phyloP scores from a whole-genome alignment of 257 asterid species.

The Phtheirospermum japonicum region DNA sequence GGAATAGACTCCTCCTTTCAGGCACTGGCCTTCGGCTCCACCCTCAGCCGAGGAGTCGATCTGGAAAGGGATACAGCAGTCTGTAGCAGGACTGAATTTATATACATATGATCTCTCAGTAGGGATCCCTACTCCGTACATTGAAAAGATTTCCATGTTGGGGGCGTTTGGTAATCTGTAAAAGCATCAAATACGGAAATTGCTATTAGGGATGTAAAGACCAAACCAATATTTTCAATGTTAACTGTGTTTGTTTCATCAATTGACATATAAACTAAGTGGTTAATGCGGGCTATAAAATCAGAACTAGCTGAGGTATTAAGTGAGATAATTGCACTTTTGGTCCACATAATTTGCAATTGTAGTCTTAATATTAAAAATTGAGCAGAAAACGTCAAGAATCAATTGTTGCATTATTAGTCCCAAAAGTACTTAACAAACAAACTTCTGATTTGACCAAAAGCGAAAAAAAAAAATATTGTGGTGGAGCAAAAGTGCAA shows the following conservation, averaged over 20 bases:
- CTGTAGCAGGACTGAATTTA: conserved; percentile 55
- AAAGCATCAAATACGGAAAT: conserved; percentile 22
- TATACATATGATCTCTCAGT: conserved; percentile 86
- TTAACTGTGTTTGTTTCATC: background rate
- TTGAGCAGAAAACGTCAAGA: too few relatives aligned
- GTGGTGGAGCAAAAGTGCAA: too few relatives aligned
- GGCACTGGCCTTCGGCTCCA: conserved; percentile 47
- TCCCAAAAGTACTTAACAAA: too few relatives aligned
- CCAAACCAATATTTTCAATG: background rate
- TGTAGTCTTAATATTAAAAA: too few relatives aligned
- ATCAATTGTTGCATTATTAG: too few relatives aligned
- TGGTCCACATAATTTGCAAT: too few relatives aligned
- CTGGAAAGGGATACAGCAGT: conserved; percentile 73
- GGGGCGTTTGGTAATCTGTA: conserved; percentile 82
- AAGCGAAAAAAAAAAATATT: too few relatives aligned
- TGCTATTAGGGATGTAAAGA: background rate
- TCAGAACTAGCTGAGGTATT: background rate
- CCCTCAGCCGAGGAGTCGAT: conserved; percentile 75
- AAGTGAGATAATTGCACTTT: too few relatives aligned
- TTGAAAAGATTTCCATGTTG: conserved; percentile 76
- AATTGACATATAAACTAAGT: background rate
- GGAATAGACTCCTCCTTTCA: conserved; percentile 75
- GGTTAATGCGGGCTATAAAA: background rate
- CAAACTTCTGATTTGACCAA: too few relatives aligned
- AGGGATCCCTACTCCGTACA: conserved; percentile 92